Evolutionary conservation across 345 rosid genomes (phyloP), one percentile per base, ranked within the genome.

Genomic region (Camelina hispida): DNA sequence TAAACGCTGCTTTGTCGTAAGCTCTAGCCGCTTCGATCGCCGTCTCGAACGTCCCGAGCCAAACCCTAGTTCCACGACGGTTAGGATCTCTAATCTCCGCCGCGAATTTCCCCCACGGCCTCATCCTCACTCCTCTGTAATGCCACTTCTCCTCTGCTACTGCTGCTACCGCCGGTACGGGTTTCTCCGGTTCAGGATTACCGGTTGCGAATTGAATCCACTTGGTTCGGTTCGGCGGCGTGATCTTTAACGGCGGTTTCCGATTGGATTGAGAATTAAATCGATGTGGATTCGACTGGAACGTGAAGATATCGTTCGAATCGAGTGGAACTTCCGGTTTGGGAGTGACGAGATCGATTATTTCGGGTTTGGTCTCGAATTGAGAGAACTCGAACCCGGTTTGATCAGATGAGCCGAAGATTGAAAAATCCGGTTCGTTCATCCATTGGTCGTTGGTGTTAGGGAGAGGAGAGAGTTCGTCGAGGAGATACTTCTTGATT

Each of bases 61-160:
- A 93, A 42, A 89, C 60, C 0, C 98, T 83, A 2, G 93, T 65
- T 17, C 98, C 91, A 32, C 80, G 91, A 68, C 85, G 78, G 79
- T 64, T 86, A 5, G 98, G 98, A 62, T 93, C 98, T 7, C 98
- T 83, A 74, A 93, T 93, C 90, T 93, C 98, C 47, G 98, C 97
- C 3, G 97, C 98, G 79, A 82, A 93, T 79, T 91, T 93, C 3
- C 98, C 98, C 98, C 98, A 93, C 42, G 98, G 96, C 80, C 97
- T 81, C 74, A 70, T 84, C 66, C 97, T 81, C 62, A 93, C 97
- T n/a, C 98, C 98, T 81, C 98, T 87, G 83, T 89, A 91, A 55
- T 85, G 97, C 84, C 66, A 79, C 70, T 53, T 69, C 30, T 81
- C 83, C 34, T 81, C 83, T 2, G 52, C 60, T 4, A 7, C 51